phyloP scores from a whole-genome alignment of 2,329 filamentous ascomycete genomes.

The Lachnum nothofagi region DNA sequence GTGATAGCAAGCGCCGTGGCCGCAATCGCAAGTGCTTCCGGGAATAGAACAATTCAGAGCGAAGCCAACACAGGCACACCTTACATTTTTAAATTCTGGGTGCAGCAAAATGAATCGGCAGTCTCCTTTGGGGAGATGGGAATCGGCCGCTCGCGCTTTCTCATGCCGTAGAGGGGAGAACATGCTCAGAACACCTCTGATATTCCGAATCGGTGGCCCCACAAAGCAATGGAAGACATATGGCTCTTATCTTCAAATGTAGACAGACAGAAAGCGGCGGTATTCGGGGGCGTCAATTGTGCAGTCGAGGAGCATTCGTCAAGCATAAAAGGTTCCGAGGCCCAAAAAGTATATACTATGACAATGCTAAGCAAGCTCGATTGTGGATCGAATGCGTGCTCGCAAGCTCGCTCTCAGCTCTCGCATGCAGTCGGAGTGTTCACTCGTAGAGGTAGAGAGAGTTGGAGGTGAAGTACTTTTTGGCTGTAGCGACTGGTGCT shows the following conservation, averaged over 20 bases:
- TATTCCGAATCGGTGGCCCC: slow-evolving; percentile 23
- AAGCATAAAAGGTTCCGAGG: slow-evolving; percentile 1
- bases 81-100: slow-evolving; percentile 52
- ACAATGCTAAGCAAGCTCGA: background rate
- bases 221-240: slow-evolving; percentile 23
- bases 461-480: background rate
- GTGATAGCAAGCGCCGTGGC: slow-evolving; percentile 57
- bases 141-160: slow-evolving; percentile 34
- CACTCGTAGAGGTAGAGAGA: background rate
- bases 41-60: slow-evolving; percentile 49
- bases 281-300: background rate
- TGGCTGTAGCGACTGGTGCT: slow-evolving; percentile 9
- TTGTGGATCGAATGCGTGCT: background rate
- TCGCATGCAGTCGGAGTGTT: background rate
- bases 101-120: slow-evolving; percentile 55
- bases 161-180: slow-evolving; percentile 29
- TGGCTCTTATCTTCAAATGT: slow-evolving; percentile 16
- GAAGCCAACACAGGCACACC: slow-evolving; percentile 56
- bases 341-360: background rate
- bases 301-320: background rate
- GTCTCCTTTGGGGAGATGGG: slow-evolving; percentile 50
- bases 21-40: slow-evolving; percentile 53
- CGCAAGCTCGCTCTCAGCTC: background rate
- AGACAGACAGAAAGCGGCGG: background rate
- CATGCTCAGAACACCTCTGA: slow-evolving; percentile 21